Conservation (phyloP, 164 flowering plant species). For the Houttuynia cordata region DNA sequence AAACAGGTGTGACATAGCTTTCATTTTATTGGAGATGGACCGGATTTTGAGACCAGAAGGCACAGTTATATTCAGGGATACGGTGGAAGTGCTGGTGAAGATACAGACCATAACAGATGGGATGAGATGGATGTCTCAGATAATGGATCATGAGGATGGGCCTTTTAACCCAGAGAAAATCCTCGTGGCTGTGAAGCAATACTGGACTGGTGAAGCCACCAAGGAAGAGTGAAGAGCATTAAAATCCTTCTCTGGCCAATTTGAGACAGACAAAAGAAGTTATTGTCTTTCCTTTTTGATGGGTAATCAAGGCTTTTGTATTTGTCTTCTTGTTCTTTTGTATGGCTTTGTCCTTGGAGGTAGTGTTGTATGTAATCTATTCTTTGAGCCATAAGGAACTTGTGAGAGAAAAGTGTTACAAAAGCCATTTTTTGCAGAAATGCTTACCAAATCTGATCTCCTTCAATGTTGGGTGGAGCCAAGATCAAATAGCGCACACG, state of each 20-base stretch:
- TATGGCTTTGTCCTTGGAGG: too few relatives aligned
- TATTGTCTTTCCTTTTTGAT: too few relatives aligned
- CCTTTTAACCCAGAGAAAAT: slow-evolving; percentile 93
- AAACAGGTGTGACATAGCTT: slow-evolving; percentile 72
- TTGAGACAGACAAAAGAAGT: neutral
- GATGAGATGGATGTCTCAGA: slow-evolving; percentile 86
- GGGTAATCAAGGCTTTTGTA: too few relatives aligned
- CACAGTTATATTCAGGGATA: slow-evolving; percentile 78
- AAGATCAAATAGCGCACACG: too few relatives aligned
- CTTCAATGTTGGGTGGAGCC: too few relatives aligned
- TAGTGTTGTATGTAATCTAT: too few relatives aligned
- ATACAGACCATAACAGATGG: slow-evolving; percentile 60
- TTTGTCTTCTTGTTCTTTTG: too few relatives aligned
- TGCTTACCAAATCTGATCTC: too few relatives aligned
- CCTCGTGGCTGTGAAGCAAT: slow-evolving; percentile 74
- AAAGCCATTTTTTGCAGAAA: too few relatives aligned
- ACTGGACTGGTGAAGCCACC: slow-evolving; percentile 68
- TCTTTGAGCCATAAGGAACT: too few relatives aligned
- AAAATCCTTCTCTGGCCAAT: neutral
- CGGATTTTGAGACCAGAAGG: slow-evolving; percentile 96
- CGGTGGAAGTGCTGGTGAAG: slow-evolving; percentile 74
- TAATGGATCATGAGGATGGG: slow-evolving; percentile 85
- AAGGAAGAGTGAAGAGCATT: slow-evolving; percentile 3
- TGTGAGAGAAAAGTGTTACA: too few relatives aligned
- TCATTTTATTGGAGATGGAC: slow-evolving; percentile 92